phyloP scores from a whole-genome alignment of 768 basidiomycete species.

The Lentinus tigrinus region DNA sequence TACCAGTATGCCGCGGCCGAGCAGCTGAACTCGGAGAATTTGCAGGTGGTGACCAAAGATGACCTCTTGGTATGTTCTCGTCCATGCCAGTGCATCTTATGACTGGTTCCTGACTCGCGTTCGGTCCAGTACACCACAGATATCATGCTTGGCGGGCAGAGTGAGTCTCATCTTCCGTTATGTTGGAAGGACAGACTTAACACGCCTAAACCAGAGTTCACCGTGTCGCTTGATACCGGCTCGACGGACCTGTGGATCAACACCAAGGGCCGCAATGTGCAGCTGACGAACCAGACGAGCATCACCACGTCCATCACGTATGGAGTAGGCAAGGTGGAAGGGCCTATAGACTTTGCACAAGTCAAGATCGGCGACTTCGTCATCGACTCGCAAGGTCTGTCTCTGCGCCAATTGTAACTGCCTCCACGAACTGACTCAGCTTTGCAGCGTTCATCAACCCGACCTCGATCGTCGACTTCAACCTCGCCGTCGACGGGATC shows the following conservation, averaged over 20 bases:
- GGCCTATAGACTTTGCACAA: constrained; percentile 35
- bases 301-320: constrained; percentile 33
- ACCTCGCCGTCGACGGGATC: constrained; percentile 70
- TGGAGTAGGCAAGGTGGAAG: constrained; percentile 38
- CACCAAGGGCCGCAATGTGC: constrained; percentile 14
- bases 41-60: not conserved
- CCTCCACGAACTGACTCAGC: constrained; percentile 35
- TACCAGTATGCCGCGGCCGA: not conserved
- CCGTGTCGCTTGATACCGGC: constrained; percentile 35
- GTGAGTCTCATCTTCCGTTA: constrained; percentile 12
- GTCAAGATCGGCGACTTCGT: constrained; percentile 37
- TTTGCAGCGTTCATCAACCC: constrained; percentile 52
- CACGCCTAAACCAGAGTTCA: constrained; percentile 20
- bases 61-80: not conserved
- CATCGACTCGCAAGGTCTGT: constrained; percentile 66
- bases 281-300: constrained; percentile 31
- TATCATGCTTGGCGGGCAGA: constrained; percentile 3
- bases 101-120: not conserved
- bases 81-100: not conserved
- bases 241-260: constrained; percentile 34
- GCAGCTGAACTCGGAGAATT: not conserved
- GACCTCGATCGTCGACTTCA: constrained; percentile 39
- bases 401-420: constrained; percentile 53
- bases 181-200: constrained; percentile 4
- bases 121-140: not conserved